Conservation (phyloP, 139 green algal genomes). For the Trebouxia sp. region DNA sequence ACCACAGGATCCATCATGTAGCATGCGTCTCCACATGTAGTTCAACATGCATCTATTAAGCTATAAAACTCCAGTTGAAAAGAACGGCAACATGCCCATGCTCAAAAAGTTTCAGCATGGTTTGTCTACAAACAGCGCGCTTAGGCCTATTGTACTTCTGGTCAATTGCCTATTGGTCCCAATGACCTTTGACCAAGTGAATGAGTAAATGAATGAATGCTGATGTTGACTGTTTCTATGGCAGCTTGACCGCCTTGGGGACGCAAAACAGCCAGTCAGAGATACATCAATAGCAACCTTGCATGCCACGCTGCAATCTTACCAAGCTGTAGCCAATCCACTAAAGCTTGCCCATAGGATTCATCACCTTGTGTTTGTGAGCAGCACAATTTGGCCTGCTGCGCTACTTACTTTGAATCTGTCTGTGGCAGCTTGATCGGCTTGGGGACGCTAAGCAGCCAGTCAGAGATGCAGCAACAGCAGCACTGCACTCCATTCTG, state of each 20-base stretch:
- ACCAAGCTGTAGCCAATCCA: not conserved
- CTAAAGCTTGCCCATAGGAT: not conserved
- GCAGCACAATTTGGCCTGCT: no score
- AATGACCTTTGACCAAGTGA: not conserved
- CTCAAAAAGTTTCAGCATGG: not conserved
- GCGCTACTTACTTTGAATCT: no score
- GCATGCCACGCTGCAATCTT: not conserved
- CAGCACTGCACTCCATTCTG: not conserved
- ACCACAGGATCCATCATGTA: no score
- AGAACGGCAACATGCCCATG: not conserved
- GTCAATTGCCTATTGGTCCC: not conserved
- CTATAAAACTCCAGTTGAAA: no score
- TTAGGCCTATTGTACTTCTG: no score
- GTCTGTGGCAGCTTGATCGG: no score
- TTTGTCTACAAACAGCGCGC: no score
- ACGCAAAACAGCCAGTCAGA: not conserved
- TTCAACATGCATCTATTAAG: no score
- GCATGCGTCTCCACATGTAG: no score
- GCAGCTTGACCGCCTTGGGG: constrained; percentile 1
- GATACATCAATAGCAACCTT: not conserved
- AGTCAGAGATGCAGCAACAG: constrained; percentile 9
- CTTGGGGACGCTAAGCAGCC: constrained; percentile 1
- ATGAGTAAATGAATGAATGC: not conserved
- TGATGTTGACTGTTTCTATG: not conserved
- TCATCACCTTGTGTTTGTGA: no score